Evolutionary conservation across 257 asterid genomes (phyloP).

Genomic region (Ophiorrhiza pumila): DNA sequence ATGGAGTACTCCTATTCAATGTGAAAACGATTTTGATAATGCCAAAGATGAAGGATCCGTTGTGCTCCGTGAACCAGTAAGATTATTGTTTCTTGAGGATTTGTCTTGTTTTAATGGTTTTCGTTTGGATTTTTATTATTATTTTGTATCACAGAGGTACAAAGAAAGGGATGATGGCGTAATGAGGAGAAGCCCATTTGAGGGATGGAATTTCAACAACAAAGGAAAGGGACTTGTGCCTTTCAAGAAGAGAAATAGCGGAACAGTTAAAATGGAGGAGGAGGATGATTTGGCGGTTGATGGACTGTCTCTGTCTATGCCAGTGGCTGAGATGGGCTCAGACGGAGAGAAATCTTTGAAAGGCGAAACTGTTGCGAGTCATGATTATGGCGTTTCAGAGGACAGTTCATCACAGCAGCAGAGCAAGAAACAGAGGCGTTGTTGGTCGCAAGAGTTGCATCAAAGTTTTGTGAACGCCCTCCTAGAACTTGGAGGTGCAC

Average conservation of each 20-base stretch:
- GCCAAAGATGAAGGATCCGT: slow-evolving; percentile 3
- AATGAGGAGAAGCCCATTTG: not conserved
- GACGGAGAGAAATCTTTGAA: not conserved
- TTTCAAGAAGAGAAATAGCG: slow-evolving; percentile 22
- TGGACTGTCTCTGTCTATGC: slow-evolving; percentile 27
- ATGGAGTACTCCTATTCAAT: slow-evolving; percentile 50
- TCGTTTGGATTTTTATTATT: not conserved
- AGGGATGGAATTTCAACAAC: slow-evolving; percentile 18
- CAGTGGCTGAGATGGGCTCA: slow-evolving; percentile 20
- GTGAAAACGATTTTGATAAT: slow-evolving; percentile 15
- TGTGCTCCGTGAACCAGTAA: slow-evolving; percentile 28
- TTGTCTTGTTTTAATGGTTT: not conserved
- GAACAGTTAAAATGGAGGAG: slow-evolving; percentile 9
- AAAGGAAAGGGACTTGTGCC: slow-evolving; percentile 43
- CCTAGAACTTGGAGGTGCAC: slow-evolving; percentile 56
- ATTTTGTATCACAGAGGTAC: slow-evolving; percentile 24
- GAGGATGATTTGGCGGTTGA: slow-evolving; percentile 16
- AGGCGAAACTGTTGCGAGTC: not conserved
- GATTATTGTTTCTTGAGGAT: not conserved
- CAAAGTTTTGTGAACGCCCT: slow-evolving; percentile 52
- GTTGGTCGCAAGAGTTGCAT: slow-evolving; percentile 73
- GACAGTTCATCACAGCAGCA: slow-evolving; percentile 2
- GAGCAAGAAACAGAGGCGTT: slow-evolving; percentile 58
- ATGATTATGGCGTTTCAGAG: not conserved
- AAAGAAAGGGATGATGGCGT: slow-evolving; percentile 20